Percentiles rank a stretch among this genome's conserved stretches.
Conservation (phyloP, 2,329 filamentous ascomycete species). For the Cadophora gregata region DNA sequence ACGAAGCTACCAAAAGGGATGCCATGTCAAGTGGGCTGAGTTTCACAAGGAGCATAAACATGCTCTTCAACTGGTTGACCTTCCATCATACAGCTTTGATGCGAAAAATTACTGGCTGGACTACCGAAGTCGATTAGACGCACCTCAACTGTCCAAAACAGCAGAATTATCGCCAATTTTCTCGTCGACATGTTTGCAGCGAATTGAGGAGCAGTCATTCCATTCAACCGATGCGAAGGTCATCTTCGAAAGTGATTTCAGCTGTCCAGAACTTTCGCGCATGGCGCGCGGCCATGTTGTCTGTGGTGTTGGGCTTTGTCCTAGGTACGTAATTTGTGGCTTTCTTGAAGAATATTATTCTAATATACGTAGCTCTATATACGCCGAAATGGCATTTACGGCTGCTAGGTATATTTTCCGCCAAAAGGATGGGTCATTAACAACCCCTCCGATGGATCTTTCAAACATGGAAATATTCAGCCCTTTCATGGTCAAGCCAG, state of each 20-base stretch:
- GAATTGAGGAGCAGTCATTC: constrained; percentile 5
- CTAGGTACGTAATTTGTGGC: neutral
- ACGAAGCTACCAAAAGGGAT: constrained; percentile 64
- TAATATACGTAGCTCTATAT: constrained; percentile 1
- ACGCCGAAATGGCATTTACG: constrained; percentile 5
- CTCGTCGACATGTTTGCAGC: constrained; percentile 2
- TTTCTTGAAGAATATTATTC: neutral
- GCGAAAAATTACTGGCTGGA: constrained; percentile 71
- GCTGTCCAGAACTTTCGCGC: constrained; percentile 42
- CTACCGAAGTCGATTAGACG: constrained; percentile 65
- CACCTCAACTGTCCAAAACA: constrained; percentile 59
- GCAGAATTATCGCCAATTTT: constrained; percentile 37
- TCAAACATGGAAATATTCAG: constrained; percentile 9
- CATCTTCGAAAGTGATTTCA: constrained; percentile 1
- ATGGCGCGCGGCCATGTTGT: constrained; percentile 39
- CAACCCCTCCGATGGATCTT: constrained; percentile 2
- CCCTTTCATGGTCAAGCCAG: constrained; percentile 1
- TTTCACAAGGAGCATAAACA: constrained; percentile 66
- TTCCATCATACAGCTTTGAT: constrained; percentile 73
- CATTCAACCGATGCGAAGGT: neutral
- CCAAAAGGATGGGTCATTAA: neutral
- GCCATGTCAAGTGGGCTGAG: constrained; percentile 73
- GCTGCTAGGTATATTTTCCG: constrained; percentile 4
- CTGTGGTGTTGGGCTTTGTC: constrained; percentile 29
- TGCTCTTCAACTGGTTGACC: constrained; percentile 61